A percentile compares a stretch with the other conserved stretches of the same genome.
phyloP scores from a whole-genome alignment of 176 grass and related monocot genomes.

The Aegilops sharonensis region DNA sequence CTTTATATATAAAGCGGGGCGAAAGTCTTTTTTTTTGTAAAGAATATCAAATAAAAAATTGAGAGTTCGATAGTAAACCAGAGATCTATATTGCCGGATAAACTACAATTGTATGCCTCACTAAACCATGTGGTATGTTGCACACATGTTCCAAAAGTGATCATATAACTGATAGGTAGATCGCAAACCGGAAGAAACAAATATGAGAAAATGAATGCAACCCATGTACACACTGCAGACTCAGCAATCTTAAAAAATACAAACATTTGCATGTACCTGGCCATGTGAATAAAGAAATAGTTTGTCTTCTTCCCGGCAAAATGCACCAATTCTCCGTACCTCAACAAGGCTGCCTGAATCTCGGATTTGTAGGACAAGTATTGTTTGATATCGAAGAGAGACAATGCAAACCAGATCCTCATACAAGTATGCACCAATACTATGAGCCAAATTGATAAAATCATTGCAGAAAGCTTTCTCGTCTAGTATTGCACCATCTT shows the following conservation, averaged over 20 bases:
- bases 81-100: background rate
- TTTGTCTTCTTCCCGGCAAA: too few species aligned
- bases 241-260: background rate
- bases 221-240: background rate
- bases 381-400: too few species aligned
- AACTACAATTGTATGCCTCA: too few species aligned
- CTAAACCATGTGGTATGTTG: too few species aligned
- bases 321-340: too few species aligned
- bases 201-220: background rate
- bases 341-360: too few species aligned
- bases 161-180: background rate
- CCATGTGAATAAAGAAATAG: too few species aligned
- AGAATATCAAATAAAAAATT: background rate
- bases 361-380: too few species aligned
- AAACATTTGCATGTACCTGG: constrained; percentile 23
- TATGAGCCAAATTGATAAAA: constrained; percentile 87
- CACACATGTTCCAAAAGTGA: background rate
- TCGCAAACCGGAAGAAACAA: background rate
- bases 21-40: too few species aligned
- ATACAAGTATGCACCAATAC: constrained; percentile 64
- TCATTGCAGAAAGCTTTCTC: constrained; percentile 89
- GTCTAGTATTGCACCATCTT: constrained; percentile 81
- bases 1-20: too few species aligned
- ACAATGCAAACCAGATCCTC: too few species aligned
- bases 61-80: background rate